Base-by-base conservation (phyloP, 2,329 filamentous ascomycete species). In the Torrubiella hemipterigena region DNA sequence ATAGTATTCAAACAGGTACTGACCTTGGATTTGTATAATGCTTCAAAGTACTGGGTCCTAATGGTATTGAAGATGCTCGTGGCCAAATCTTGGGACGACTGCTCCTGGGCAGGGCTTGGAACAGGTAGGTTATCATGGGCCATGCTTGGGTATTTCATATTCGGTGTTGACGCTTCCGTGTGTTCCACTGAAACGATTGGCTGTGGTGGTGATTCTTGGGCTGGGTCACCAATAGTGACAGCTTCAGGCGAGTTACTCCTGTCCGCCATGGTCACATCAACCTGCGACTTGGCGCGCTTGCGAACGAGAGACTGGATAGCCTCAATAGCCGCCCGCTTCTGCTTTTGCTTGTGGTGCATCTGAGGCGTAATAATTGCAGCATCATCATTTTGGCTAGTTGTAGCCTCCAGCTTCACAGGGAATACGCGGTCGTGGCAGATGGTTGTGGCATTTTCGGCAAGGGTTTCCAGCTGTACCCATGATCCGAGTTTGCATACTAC, bases 401-500 rank as follows among this genome's bases (percentile, higher is more conserved):
- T 24, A 11, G 27, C 23, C 5, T 30, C 34, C 5, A 42, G 34
- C 23, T 41, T 46, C 17, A 32, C 29, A 37, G 43, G 40, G 7
- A 38, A 37, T 7, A 58, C 32, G 9, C 54, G 52, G 9, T 56
- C 45, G 16, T 38, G 44, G 27, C 44, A 53, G 17, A 52, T 30
- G 4, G 47, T 50, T 0, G 67, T 70, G 23, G 73, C 69, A 23
- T 61, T 51, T 9, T 52, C 48, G 16, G 55, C 54, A 17, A 86
- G 56, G 6, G 62, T 55, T 21, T 67, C 61, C 31, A 79, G 48
- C 38, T 76, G 68, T 15, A 81, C 64, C 77, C 79, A 83, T 14
- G 59, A 52, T 3, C 73, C 77, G 26, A 91, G 58, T 43, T 70
- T 76, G 51, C 77, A 86, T 17, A 84, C 49, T 9, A 72, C 69